A percentile compares a stretch with the other conserved stretches of the same genome.
Conservation (phyloP, 2,329 filamentous ascomycete genomes). For the Nothophaeocryptopus gaeumannii region DNA sequence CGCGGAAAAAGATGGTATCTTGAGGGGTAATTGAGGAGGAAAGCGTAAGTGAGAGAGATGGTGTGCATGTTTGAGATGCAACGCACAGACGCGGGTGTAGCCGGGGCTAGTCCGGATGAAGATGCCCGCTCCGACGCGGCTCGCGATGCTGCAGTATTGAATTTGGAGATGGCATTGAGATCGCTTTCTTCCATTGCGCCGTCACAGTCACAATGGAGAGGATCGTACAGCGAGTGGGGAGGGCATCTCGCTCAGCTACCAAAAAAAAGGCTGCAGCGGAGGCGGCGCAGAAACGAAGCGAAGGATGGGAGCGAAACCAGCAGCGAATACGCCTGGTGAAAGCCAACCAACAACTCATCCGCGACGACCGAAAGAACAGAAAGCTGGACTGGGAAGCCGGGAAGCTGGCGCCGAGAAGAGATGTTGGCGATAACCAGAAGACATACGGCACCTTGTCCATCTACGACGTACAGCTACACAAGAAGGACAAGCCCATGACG, state of each 20-base stretch:
- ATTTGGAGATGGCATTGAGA: background rate
- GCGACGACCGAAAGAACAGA: conserved; percentile 55
- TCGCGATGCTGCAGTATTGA: background rate
- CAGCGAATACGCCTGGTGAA: conserved; percentile 25
- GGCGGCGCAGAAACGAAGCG: conserved; percentile 16
- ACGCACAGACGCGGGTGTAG: too few species aligned
- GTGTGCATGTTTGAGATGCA: too few species aligned
- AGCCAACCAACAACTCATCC: conserved; percentile 33
- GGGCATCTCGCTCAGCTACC: conserved; percentile 9
- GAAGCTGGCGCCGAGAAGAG: conserved; percentile 71
- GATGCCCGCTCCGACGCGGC: too few species aligned
- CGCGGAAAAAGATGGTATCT: too few species aligned
- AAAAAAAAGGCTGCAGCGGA: conserved; percentile 11
- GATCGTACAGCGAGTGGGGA: conserved; percentile 15
- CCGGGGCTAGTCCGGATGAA: too few species aligned
- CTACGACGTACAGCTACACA: conserved; percentile 27
- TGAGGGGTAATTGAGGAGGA: too few species aligned
- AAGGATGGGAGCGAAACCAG: conserved; percentile 34
- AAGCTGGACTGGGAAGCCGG: conserved; percentile 78
- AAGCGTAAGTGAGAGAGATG: too few species aligned
- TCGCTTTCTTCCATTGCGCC: background rate
- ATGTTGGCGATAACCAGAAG: conserved; percentile 59
- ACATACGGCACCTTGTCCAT: conserved; percentile 54
- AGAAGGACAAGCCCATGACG: conserved; percentile 26
- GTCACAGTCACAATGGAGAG: conserved; percentile 18